Evolutionary conservation across 148 eudicot genomes (phyloP).

Genomic region (Rhododendron simsii): DNA sequence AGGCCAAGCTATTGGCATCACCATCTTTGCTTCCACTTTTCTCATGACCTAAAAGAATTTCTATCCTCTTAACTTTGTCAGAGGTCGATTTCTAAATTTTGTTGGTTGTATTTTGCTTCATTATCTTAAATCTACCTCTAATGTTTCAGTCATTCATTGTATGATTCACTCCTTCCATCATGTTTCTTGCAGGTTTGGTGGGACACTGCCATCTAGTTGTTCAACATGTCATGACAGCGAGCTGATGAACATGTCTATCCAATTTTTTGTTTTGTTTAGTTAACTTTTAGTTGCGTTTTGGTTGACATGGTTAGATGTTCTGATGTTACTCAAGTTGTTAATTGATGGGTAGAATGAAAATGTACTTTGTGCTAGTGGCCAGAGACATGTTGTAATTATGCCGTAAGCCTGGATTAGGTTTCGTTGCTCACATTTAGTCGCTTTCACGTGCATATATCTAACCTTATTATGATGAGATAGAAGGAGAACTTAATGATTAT

Average conservation of each 20-base stretch:
- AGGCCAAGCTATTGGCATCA: conserved; percentile 1
- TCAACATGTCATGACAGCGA: conserved; percentile 13
- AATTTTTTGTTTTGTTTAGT: background rate
- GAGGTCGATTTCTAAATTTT: background rate
- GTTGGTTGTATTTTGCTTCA: background rate
- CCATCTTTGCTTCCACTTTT: background rate
- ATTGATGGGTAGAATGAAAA: conserved; percentile 1
- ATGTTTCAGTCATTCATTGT: background rate
- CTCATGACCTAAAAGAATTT: background rate
- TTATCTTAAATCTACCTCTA: background rate
- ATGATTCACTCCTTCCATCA: background rate
- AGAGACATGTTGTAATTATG: conserved; percentile 31
- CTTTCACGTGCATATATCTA: conserved; percentile 6
- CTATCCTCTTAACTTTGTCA: background rate
- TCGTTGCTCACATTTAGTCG: background rate
- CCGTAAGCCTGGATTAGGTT: conserved; percentile 21
- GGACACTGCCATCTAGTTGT: conserved; percentile 10
- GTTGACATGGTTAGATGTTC: conserved; percentile 21
- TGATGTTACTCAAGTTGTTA: conserved; percentile 5
- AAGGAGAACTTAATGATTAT: background rate
- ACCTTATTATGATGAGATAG: conserved; percentile 1
- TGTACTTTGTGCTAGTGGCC: conserved; percentile 15
- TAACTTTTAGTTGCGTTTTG: conserved; percentile 8
- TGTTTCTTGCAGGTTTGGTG: conserved; percentile 22
- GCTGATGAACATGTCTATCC: conserved; percentile 15